Evolutionary conservation across 164 flowering plant species (phyloP).

Genomic region (Dillenia turbinata): DNA sequence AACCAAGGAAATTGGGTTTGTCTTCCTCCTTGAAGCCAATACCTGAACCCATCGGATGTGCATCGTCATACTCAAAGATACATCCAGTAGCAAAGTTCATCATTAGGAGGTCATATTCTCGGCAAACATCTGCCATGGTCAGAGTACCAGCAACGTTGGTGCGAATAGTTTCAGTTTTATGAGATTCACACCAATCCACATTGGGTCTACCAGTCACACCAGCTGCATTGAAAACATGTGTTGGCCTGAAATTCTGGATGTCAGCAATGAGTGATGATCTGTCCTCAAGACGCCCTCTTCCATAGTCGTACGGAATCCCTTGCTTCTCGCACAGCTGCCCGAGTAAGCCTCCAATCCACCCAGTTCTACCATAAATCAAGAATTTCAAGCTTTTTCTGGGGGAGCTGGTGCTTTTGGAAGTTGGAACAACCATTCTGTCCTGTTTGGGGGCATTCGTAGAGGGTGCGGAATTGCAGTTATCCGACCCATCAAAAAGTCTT

Average conservation of each 20-base stretch:
- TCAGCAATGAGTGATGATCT: conserved; percentile 44
- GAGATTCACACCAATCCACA: conserved; percentile 76
- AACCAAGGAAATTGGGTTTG: conserved; percentile 61
- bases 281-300: conserved; percentile 60
- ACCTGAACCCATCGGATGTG: conserved; percentile 67
- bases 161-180: conserved; percentile 62
- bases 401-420: conserved; percentile 23
- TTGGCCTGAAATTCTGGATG: conserved; percentile 48
- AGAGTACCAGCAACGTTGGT: conserved; percentile 69
- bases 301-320: conserved; percentile 54
- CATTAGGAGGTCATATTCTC: conserved; percentile 55
- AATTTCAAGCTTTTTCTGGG: conserved; percentile 43
- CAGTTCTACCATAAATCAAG: conserved; percentile 65
- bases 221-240: conserved; percentile 70
- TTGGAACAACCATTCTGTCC: conserved; percentile 34
- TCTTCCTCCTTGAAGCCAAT: conserved; percentile 72
- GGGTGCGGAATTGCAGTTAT: conserved; percentile 20
- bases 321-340: conserved; percentile 60
- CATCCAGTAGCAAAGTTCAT: conserved; percentile 69
- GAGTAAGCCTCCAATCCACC: conserved; percentile 70
- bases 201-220: conserved; percentile 76
- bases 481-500: conserved; percentile 47
- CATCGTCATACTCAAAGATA: conserved; percentile 63
- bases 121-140: conserved; percentile 60
- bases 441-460: conserved; percentile 25